Base-by-base conservation (phyloP, 768 basidiomycete genomes). In the Leccinum obscurum region DNA sequence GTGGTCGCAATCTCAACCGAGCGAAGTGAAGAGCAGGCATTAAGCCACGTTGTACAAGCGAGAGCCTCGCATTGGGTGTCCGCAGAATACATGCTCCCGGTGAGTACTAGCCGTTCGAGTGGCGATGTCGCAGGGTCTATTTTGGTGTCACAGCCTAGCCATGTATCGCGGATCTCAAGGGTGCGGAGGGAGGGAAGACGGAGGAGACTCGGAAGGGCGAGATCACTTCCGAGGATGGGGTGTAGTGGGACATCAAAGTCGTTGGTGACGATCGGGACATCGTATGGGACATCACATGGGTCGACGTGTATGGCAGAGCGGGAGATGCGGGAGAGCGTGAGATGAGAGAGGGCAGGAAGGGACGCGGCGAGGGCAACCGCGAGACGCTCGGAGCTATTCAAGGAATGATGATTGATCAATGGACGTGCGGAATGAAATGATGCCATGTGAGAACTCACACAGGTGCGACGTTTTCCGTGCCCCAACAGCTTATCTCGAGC, bases 361-460 rank as follows among this genome's bases (percentile, higher is more conserved):
- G 83, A 82, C 2, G 84, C 82, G 0, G 88, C 88, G 62, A 91
- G 85, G 6, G 84, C 81, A 15, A 90, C 88, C 57, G 83, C 85
- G 1, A 89, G 78, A 26, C 89, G 79, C 68, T 91, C 89, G 73
- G 72, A 76, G 22, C 71, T 68, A 58, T 46, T 14, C 41, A 13
- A 37, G 13, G 46, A 22, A 17, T 24, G 48, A 24, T 7, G 14
- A 26, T 26, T 10, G 61, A 46, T 71, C 22, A 61, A 57, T 37
- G 54, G 54, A 20, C 2, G 55, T 2, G 52, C 6, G 17, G n/a
- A 6, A 3, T 0, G 20, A 17, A 4, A 4, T 0, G 17, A 10
- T 2, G 3, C 34, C 34, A 35, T 35, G n/a, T 5, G 30, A 11
- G 41, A 4, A 74, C 78, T 65, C 66, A 80, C 79, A 80, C 58